Percentiles rank a stretch among this genome's conserved stretches.
phyloP scores from a whole-genome alignment of 805 yeast species.

The Saturnispora silvae region DNA sequence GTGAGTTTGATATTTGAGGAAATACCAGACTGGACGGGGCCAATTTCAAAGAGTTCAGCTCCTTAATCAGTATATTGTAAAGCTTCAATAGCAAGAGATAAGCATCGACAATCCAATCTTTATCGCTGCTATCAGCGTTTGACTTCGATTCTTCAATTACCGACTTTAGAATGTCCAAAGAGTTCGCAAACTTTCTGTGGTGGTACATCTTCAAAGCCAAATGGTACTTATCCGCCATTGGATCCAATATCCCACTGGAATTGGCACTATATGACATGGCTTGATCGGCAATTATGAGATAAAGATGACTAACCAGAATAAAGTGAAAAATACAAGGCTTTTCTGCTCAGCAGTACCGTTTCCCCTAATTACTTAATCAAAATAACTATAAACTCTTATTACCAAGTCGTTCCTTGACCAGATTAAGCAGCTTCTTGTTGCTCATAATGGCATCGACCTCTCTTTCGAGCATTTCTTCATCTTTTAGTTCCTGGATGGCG shows the following conservation, averaged over 20 bases:
- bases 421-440: slow-evolving; percentile 12
- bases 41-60: not conserved
- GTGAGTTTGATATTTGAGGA: not conserved
- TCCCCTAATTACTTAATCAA: too few relatives aligned
- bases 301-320: too few relatives aligned
- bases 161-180: slow-evolving; percentile 1
- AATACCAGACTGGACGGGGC: not conserved
- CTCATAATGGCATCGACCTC: slow-evolving; percentile 16
- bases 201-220: slow-evolving; percentile 4
- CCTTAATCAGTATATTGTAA: not conserved
- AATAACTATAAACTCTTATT: too few relatives aligned
- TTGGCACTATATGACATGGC: not conserved
- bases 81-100: slow-evolving; percentile 1
- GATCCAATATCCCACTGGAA: not conserved
- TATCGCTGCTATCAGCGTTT: not conserved
- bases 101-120: not conserved
- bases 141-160: not conserved
- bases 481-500: not conserved
- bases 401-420: slow-evolving; percentile 4
- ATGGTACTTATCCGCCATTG: not conserved
- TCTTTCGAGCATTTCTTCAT: slow-evolving; percentile 8
- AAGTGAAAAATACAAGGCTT: too few relatives aligned
- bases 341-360: too few relatives aligned
- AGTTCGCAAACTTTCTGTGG: slow-evolving; percentile 3
- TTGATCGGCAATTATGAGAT: not conserved